Evolutionary conservation across 305 asterid species (phyloP).

Genomic region (Stenogyne calaminthoides): DNA sequence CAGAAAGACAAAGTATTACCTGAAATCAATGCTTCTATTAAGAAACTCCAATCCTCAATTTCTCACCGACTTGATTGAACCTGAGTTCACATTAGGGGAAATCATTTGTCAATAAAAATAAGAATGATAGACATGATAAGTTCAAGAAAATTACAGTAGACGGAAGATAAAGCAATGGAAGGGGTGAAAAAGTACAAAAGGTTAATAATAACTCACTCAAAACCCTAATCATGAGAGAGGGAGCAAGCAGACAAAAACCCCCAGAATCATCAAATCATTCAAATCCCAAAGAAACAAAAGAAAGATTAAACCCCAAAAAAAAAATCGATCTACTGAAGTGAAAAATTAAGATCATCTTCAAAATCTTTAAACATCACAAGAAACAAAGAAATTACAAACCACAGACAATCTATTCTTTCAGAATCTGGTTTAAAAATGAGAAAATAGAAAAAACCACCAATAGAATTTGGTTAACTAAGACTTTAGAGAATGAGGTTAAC

Average conservation of each 20-base stretch:
- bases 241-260: constrained; percentile 37
- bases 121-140: constrained; percentile 10
- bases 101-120: constrained; percentile 6
- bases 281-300: constrained; percentile 32
- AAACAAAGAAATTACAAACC: no score
- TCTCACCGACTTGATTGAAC: constrained; percentile 21
- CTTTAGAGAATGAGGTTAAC: not conserved
- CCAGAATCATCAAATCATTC: constrained; percentile 36
- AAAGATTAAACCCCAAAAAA: not conserved
- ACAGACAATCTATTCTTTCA: no score
- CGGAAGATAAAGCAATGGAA: not conserved
- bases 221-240: constrained; percentile 50
- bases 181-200: constrained; percentile 24
- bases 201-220: constrained; percentile 46
- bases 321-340: not conserved
- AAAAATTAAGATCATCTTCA: constrained; percentile 37
- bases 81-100: constrained; percentile 28
- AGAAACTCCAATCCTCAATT: constrained; percentile 25
- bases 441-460: no score
- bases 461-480: no score
- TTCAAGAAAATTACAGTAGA: constrained; percentile 11
- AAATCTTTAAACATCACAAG: constrained; percentile 28
- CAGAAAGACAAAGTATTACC: constrained; percentile 31
- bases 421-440: no score
- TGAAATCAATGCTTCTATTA: constrained; percentile 22